Percentiles rank a stretch among this genome's conserved stretches.
Evolutionary conservation across 2,329 filamentous ascomycete genomes (phyloP).

Genomic region (Botryotinia convoluta): DNA sequence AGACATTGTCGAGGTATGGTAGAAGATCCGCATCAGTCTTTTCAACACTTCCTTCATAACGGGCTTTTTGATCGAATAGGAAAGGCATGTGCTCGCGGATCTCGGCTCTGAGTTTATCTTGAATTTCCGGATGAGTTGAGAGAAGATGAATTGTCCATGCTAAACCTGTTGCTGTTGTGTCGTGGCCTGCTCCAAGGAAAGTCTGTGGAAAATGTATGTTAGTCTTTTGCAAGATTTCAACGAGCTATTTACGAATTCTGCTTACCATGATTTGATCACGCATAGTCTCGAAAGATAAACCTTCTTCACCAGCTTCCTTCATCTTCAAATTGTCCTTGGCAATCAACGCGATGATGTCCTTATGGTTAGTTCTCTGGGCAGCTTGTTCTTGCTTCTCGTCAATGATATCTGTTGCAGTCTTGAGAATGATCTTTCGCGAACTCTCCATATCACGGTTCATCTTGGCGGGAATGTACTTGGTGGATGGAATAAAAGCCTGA

Average conservation of each 20-base stretch:
- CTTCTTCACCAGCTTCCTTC: constrained; percentile 66
- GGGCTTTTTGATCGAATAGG: constrained; percentile 40
- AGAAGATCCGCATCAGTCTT: constrained; percentile 42
- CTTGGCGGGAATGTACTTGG: constrained; percentile 58
- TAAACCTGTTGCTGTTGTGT: constrained; percentile 46
- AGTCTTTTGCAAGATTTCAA: background rate
- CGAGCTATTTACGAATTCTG: background rate
- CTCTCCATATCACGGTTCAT: constrained; percentile 61
- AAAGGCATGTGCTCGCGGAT: constrained; percentile 15
- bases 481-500: constrained; percentile 43
- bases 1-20: constrained; percentile 47
- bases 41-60: constrained; percentile 36
- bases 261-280: constrained; percentile 18
- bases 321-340: constrained; percentile 44
- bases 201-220: constrained; percentile 55
- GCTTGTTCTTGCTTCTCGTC: constrained; percentile 62
- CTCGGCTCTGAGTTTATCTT: constrained; percentile 3
- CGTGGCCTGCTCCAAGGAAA: constrained; percentile 66
- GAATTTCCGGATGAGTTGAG: constrained; percentile 37
- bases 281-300: constrained; percentile 71
- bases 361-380: constrained; percentile 50
- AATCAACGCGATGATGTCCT: constrained; percentile 69
- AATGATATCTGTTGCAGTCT: constrained; percentile 55
- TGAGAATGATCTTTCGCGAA: constrained; percentile 64
- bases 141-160: constrained; percentile 46